phyloP scores from a whole-genome alignment of 2,329 filamentous ascomycete species.

The Chrysoporthe deuterocubensis region DNA sequence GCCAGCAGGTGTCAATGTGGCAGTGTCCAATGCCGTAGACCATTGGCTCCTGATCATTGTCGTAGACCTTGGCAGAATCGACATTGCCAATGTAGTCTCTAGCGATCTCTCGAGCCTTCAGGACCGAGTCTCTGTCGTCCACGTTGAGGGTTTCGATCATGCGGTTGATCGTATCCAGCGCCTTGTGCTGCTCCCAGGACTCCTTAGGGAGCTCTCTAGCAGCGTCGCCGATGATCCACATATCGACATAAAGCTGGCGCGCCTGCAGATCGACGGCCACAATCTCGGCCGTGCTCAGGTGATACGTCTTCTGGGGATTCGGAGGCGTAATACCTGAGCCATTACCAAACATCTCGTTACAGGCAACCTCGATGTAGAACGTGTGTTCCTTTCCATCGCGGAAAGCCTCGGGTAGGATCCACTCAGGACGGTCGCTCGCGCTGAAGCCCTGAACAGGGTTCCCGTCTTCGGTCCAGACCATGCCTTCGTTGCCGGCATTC shows the following conservation, averaged over 20 bases:
- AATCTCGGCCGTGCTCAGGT: constrained; percentile 78
- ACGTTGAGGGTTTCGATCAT: constrained; percentile 92
- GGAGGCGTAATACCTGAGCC: constrained; percentile 88
- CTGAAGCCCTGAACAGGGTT: constrained; percentile 89
- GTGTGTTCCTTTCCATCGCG: constrained; percentile 84
- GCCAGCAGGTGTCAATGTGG: constrained; percentile 97
- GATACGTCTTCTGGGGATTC: constrained; percentile 80
- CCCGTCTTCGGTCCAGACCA: constrained; percentile 92
- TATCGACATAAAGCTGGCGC: constrained; percentile 83
- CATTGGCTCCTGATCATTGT: constrained; percentile 72
- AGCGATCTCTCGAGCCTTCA: constrained; percentile 81
- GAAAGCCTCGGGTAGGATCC: constrained; percentile 83
- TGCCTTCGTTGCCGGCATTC: constrained; percentile 93
- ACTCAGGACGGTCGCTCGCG: constrained; percentile 86
- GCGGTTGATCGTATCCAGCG: constrained; percentile 78
- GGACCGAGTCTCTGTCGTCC: constrained; percentile 76
- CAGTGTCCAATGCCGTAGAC: constrained; percentile 94
- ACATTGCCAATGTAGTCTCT: constrained; percentile 82
- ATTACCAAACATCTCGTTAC: constrained; percentile 98
- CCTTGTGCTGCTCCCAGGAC: constrained; percentile 87
- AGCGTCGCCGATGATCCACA: constrained; percentile 94
- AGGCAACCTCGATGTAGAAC: constrained; percentile 98
- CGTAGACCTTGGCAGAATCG: constrained; percentile 83
- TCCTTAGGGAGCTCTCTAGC: constrained; percentile 88
- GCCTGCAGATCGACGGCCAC: constrained; percentile 87